phyloP scores from a whole-genome alignment of 345 rosid genomes.

The Citrus hindsii region DNA sequence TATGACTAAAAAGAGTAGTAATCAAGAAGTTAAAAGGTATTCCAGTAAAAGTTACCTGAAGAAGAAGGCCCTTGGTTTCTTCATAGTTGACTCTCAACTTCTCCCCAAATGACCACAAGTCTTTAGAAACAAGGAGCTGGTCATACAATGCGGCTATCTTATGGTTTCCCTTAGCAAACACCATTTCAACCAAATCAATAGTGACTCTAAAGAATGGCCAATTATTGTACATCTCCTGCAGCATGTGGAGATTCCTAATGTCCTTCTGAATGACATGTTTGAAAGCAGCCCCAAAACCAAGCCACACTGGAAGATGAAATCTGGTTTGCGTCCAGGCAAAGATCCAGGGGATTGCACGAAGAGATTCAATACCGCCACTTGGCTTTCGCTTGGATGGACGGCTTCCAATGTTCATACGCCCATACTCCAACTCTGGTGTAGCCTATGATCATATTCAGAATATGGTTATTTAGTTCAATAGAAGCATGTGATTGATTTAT shows the following conservation, averaged over 20 bases:
- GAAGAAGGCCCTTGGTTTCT: slow-evolving; percentile 82
- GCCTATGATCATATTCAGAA: slow-evolving; percentile 52
- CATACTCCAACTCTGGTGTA: slow-evolving; percentile 96
- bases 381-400: slow-evolving; percentile 96
- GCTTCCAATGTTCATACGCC: slow-evolving; percentile 98
- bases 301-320: slow-evolving; percentile 98
- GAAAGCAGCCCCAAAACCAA: slow-evolving; percentile 93
- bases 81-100: slow-evolving; percentile 61
- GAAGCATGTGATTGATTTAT: background rate
- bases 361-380: slow-evolving; percentile 93
- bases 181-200: slow-evolving; percentile 96
- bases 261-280: slow-evolving; percentile 66
- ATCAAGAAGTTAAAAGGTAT: background rate
- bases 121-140: slow-evolving; percentile 82
- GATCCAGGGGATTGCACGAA: slow-evolving; percentile 99
- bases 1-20: background rate
- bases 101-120: slow-evolving; percentile 75
- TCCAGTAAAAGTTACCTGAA: slow-evolving; percentile 51
- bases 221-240: slow-evolving; percentile 78
- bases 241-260: slow-evolving; percentile 70
- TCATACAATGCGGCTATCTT: slow-evolving; percentile 86
- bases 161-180: slow-evolving; percentile 97
- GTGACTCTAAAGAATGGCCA: slow-evolving; percentile 99
- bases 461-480: background rate
- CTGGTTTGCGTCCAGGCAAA: slow-evolving; percentile 99